phyloP scores from a whole-genome alignment of 495 filamentous ascomycete species.

The Aspergillus haitiensis region DNA sequence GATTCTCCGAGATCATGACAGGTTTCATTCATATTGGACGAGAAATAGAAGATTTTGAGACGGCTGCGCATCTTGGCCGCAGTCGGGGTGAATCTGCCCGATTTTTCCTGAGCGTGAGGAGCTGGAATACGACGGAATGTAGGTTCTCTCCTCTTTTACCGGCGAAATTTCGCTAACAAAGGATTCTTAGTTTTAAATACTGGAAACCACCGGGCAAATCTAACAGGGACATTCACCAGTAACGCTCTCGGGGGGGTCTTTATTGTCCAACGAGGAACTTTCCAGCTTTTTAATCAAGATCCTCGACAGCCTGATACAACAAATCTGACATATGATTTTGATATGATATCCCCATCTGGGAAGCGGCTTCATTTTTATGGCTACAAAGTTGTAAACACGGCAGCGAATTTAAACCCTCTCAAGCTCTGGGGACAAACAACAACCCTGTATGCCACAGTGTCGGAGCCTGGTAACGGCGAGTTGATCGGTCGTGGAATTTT shows the following conservation, averaged over 20 bases:
- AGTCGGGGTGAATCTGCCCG: slow-evolving; percentile 3
- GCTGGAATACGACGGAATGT: slow-evolving; percentile 9
- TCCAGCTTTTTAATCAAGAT: slow-evolving; percentile 7
- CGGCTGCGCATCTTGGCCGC: neutral
- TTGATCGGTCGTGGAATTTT: slow-evolving; percentile 2
- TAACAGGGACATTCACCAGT: slow-evolving; percentile 2
- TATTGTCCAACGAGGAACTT: neutral
- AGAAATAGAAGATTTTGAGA: slow-evolving; percentile 4
- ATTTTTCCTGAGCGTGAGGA: slow-evolving; percentile 2
- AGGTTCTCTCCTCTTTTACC: neutral
- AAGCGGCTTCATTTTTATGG: slow-evolving; percentile 1
- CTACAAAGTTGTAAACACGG: slow-evolving; percentile 4
- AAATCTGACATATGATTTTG: slow-evolving; percentile 5
- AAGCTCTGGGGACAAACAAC: slow-evolving; percentile 1
- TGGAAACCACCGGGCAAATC: neutral
- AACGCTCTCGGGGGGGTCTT: slow-evolving; percentile 1
- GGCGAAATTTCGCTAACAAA: neutral
- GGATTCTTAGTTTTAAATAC: neutral
- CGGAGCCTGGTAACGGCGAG: neutral
- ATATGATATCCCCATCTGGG: neutral
- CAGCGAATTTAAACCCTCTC: neutral
- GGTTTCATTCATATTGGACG: neutral
- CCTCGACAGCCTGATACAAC: slow-evolving; percentile 4
- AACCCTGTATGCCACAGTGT: neutral
- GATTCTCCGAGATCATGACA: slow-evolving; percentile 6